phyloP scores from a whole-genome alignment of 768 basidiomycete species.

The Hysterangium stoloniferum region DNA sequence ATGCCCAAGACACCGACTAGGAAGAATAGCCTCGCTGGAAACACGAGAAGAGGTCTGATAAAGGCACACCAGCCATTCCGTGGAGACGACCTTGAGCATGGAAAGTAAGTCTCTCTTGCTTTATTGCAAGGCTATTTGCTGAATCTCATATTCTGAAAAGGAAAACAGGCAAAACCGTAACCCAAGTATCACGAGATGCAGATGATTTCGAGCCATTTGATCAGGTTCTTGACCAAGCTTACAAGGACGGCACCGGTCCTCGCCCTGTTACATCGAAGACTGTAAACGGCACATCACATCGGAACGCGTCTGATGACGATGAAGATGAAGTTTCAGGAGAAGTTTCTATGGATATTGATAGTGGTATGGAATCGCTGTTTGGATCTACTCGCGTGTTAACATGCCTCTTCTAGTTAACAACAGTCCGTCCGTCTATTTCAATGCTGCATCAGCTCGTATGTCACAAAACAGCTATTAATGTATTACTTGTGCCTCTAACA shows the following conservation, averaged over 20 bases:
- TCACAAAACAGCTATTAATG: neutral
- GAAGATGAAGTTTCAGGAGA: conserved; percentile 40
- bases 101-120: conserved; percentile 33
- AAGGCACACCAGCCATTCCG: conserved; percentile 71
- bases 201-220: conserved; percentile 83
- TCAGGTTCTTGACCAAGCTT: conserved; percentile 61
- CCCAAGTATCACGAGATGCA: conserved; percentile 60
- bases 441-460: conserved; percentile 16
- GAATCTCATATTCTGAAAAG: neutral
- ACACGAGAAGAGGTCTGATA: conserved; percentile 46
- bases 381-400: neutral
- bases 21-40: conserved; percentile 30
- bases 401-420: conserved; percentile 8
- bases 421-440: conserved; percentile 25
- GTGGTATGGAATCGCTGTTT: conserved; percentile 44
- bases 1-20: conserved; percentile 11
- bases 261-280: conserved; percentile 16
- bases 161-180: conserved; percentile 68
- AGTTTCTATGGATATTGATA: conserved; percentile 70
- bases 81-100: conserved; percentile 67
- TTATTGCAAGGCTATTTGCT: neutral
- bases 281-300: neutral
- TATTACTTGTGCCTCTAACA: neutral
- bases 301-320: conserved; percentile 15
- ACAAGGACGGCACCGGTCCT: conserved; percentile 44